phyloP scores from a whole-genome alignment of 345 rosid genomes.

The Nasturtium officinale region DNA sequence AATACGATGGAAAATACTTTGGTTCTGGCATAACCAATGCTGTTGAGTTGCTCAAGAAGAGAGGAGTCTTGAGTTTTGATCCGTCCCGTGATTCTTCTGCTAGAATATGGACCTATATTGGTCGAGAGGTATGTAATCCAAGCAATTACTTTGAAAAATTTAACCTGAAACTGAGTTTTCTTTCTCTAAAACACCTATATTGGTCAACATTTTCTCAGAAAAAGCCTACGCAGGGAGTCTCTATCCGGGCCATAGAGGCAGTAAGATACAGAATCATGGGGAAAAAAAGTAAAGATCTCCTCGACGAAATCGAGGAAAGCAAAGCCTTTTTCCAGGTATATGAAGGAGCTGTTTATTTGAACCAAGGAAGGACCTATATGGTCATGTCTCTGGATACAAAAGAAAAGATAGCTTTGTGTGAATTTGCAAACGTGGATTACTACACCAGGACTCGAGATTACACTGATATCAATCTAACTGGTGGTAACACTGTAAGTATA shows the following conservation, averaged over 20 bases:
- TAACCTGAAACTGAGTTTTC: slow-evolving; percentile 19
- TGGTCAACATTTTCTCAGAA: slow-evolving; percentile 52
- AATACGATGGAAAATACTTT: slow-evolving; percentile 72
- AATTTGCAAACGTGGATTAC: slow-evolving; percentile 64
- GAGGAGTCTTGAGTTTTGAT: slow-evolving; percentile 59
- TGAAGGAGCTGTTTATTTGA: slow-evolving; percentile 88
- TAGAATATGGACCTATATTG: slow-evolving; percentile 79
- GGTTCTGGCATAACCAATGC: slow-evolving; percentile 61
- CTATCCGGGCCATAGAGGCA: slow-evolving; percentile 86
- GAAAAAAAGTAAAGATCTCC: slow-evolving; percentile 50
- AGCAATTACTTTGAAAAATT: slow-evolving; percentile 16
- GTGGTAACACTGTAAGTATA: slow-evolving; percentile 74
- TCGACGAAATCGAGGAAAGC: slow-evolving; percentile 96
- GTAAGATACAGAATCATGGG: slow-evolving; percentile 69
- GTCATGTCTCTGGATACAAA: slow-evolving; percentile 64
- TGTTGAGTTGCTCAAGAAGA: slow-evolving; percentile 58
- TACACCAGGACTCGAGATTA: slow-evolving; percentile 80
- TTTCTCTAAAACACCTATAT: slow-evolving; percentile 24
- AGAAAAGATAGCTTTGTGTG: slow-evolving; percentile 72
- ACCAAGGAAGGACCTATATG: slow-evolving; percentile 86
- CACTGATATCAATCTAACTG: slow-evolving; percentile 73
- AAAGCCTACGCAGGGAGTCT: slow-evolving; percentile 66
- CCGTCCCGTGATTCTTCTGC: slow-evolving; percentile 60
- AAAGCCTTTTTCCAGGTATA: slow-evolving; percentile 96
- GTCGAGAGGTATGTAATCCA: slow-evolving; percentile 66